Conservation (phyloP, 305 asterid species). For the Caryopteris hybrid region DNA sequence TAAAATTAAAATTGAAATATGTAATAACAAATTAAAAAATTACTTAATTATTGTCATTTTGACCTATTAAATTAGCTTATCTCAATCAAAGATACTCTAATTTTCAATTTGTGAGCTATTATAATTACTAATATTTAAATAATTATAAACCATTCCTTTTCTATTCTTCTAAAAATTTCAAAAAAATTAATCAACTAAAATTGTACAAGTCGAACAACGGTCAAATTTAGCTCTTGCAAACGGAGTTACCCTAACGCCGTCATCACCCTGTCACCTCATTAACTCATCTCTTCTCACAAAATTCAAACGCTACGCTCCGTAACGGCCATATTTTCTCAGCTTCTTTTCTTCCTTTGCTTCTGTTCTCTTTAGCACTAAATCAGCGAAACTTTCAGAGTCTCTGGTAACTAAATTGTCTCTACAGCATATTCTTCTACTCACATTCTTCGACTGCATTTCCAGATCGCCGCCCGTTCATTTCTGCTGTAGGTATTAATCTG, state of each 20-base stretch:
- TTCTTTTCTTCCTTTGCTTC: neutral
- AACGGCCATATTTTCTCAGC: slow-evolving; percentile 23
- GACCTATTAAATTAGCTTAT: too few species aligned
- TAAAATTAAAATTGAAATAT: neutral
- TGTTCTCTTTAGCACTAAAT: neutral
- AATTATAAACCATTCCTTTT: too few species aligned
- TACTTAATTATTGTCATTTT: neutral
- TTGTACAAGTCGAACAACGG: neutral
- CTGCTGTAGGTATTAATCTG: neutral
- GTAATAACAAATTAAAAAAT: neutral
- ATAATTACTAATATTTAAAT: too few species aligned
- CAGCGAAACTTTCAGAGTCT: neutral
- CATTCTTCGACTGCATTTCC: slow-evolving; percentile 7
- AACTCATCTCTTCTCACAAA: neutral
- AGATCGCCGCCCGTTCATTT: slow-evolving; percentile 2
- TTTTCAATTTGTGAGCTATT: too few species aligned
- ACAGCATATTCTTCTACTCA: neutral
- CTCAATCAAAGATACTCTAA: neutral
- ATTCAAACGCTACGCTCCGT: slow-evolving; percentile 23
- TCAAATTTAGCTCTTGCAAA: too few species aligned
- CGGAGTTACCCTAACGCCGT: slow-evolving; percentile 13
- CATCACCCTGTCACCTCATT: neutral
- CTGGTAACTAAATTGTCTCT: neutral
- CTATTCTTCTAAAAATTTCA: neutral
- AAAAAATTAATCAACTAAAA: neutral